phyloP scores from a whole-genome alignment of 2,329 filamentous ascomycete species.

The Ophiostoma sp. region DNA sequence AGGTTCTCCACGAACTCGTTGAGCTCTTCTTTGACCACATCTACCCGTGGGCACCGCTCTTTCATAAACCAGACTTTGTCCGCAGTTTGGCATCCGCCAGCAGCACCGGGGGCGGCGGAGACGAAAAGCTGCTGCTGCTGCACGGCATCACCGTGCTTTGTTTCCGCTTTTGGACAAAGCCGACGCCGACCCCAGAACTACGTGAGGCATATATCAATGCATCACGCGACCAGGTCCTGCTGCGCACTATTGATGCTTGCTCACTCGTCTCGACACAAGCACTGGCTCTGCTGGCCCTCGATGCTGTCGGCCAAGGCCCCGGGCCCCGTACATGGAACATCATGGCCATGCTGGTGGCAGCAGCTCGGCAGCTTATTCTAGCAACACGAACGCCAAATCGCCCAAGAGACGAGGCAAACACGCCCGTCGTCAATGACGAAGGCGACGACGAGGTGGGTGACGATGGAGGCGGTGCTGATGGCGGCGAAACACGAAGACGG shows the following conservation, averaged over 20 bases:
- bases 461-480: neutral
- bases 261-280: constrained; percentile 21
- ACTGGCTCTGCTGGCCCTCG: constrained; percentile 21
- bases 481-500: neutral
- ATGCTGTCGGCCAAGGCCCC: constrained; percentile 22
- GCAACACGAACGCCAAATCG: constrained; percentile 9
- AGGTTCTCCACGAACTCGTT: constrained; percentile 20
- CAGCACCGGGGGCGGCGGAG: neutral
- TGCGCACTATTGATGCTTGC: constrained; percentile 20
- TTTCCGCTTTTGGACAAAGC: constrained; percentile 22
- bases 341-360: constrained; percentile 25
- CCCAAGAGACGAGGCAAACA: constrained; percentile 13
- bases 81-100: neutral
- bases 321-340: constrained; percentile 24
- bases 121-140: constrained; percentile 20
- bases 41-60: constrained; percentile 24
- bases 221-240: constrained; percentile 19
- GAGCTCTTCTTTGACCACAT: constrained; percentile 21
- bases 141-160: constrained; percentile 21
- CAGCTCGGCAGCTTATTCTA: constrained; percentile 21
- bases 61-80: constrained; percentile 18
- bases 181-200: neutral
- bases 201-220: constrained; percentile 18
- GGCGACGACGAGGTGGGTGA: constrained; percentile 14
- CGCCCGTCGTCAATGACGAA: constrained; percentile 10